A percentile compares a stretch with the other conserved stretches of the same genome.
Evolutionary conservation across 2,329 filamentous ascomycete species (phyloP).

Genomic region (Macrophomina tecta): DNA sequence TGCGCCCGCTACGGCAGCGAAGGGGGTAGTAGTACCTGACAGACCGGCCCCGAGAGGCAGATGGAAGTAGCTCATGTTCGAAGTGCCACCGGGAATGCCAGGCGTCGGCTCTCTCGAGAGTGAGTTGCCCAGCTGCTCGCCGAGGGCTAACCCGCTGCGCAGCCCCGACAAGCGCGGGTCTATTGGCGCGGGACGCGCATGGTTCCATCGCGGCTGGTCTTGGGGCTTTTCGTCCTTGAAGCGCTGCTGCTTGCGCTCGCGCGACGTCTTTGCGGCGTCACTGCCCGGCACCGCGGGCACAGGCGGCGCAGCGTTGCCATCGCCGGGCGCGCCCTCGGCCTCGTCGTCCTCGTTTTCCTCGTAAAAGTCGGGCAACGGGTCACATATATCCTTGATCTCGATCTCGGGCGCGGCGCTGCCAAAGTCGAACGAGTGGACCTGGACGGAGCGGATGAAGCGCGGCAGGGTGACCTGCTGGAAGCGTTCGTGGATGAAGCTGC

Average conservation of each 20-base stretch:
- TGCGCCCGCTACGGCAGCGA: slow-evolving; percentile 79
- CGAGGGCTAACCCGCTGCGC: slow-evolving; percentile 39
- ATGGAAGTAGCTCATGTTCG: slow-evolving; percentile 83
- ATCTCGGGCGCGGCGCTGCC: slow-evolving; percentile 81
- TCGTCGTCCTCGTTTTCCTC: slow-evolving; percentile 87
- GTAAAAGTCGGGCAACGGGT: slow-evolving; percentile 95
- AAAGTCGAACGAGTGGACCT: slow-evolving; percentile 93
- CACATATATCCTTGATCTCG: slow-evolving; percentile 95
- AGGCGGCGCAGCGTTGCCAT: slow-evolving; percentile 31
- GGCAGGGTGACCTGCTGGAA: slow-evolving; percentile 92
- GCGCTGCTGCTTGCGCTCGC: slow-evolving; percentile 37
- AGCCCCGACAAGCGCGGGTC: slow-evolving; percentile 31
- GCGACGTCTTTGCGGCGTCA: slow-evolving; percentile 38
- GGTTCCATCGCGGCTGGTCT: slow-evolving; percentile 31
- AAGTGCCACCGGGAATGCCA: slow-evolving; percentile 71
- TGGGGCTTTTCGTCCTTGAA: slow-evolving; percentile 34
- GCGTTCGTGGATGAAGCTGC: slow-evolving; percentile 91
- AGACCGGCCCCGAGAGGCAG: slow-evolving; percentile 73
- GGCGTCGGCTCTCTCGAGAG: slow-evolving; percentile 58
- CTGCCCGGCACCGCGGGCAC: slow-evolving; percentile 34
- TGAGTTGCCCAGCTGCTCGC: slow-evolving; percentile 44
- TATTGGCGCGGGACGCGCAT: slow-evolving; percentile 34
- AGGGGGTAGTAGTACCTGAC: slow-evolving; percentile 77
- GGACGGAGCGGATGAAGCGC: slow-evolving; percentile 95
- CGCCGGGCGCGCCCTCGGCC: slow-evolving; percentile 65